phyloP scores from a whole-genome alignment of 441 rosid species.

The Brassica hybrid region DNA sequence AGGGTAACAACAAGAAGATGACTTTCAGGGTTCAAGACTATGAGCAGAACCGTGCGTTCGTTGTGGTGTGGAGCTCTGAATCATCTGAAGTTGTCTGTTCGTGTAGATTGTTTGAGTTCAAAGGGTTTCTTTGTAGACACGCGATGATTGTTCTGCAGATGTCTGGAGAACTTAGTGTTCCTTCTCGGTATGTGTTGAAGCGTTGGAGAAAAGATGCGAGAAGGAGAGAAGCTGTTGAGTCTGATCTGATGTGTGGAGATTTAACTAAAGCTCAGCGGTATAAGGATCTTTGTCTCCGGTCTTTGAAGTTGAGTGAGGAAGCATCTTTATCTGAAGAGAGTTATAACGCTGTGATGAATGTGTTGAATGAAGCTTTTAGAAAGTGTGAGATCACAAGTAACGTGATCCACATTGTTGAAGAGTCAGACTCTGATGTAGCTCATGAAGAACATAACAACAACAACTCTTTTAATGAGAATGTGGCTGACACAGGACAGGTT shows the following conservation, averaged over 20 bases:
- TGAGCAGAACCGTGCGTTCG: constrained; percentile 57
- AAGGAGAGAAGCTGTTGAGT: constrained; percentile 40
- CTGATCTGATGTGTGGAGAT: constrained; percentile 37
- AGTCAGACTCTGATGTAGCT: constrained; percentile 40
- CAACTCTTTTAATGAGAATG: constrained; percentile 39
- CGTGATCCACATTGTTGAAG: constrained; percentile 39
- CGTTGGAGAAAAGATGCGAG: constrained; percentile 78
- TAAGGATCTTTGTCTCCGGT: constrained; percentile 56
- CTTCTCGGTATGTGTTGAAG: constrained; percentile 61
- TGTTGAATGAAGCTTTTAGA: constrained; percentile 64
- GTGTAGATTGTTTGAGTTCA: constrained; percentile 64
- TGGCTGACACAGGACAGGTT: constrained; percentile 57
- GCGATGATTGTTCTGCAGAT: constrained; percentile 75
- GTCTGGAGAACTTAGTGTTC: constrained; percentile 65
- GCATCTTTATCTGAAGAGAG: constrained; percentile 69
- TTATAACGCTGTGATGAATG: constrained; percentile 50
- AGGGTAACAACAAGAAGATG: constrained; percentile 35
- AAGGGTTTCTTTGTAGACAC: constrained; percentile 79
- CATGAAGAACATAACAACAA: constrained; percentile 50
- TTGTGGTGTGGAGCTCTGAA: constrained; percentile 55
- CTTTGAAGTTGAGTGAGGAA: constrained; percentile 68
- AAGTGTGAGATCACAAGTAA: constrained; percentile 55
- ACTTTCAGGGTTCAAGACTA: constrained; percentile 71
- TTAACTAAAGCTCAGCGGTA: constrained; percentile 56
- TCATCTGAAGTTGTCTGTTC: constrained; percentile 61